Base-by-base conservation (phyloP, 352 stramenopile genomes). In the Phytopythium sindhum region DNA sequence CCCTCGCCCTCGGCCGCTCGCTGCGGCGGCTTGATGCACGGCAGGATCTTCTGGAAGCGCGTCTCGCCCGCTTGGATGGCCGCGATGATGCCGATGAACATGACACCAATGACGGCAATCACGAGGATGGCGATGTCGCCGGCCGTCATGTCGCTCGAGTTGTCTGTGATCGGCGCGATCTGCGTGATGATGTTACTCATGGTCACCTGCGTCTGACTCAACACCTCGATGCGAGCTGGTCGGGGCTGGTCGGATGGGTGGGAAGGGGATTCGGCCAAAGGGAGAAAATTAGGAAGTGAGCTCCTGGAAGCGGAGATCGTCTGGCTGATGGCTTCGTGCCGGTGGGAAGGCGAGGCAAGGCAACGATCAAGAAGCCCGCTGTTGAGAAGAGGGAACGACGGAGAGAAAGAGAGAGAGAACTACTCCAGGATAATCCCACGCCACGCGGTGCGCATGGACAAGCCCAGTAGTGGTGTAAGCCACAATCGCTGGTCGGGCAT, bases 61-160 rank as follows among this genome's bases (percentile, higher is more conserved):
- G 68, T 77, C 26, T 77, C 67, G 15, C 70, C 67, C 33, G 73
- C 70, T 69, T 80, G 69, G 39, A 80, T 70, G 37, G 69, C 74
- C 21, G 69, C 72, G 33, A 80, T 53, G 50, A 74, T 59, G 19
- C 65, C 72, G n/a, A 80, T 70, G 31, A 72, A 57, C 66, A 80
- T 72, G 19, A 67, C 75, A 52, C 66, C 73, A 21, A 72, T 59
- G 26, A 80, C 54, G 50, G 75, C 69, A 7, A 60, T 41, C 21
- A 72, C 61, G 54, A 79, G 71, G 45, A 80, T 77, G 51, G 74
- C 4, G 39, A 77, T 67, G 61, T 80, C 72, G 52, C 53, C 63
- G 44, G 57, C 57, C 56, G 75, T 76, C 53, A 80, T 70, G 45
- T 73, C 69, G 4, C 56, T 58, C 19, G 72, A 80, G 9, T 61